Base-by-base conservation (phyloP, 164 flowering plant genomes). In the Stephania cephalantha region DNA sequence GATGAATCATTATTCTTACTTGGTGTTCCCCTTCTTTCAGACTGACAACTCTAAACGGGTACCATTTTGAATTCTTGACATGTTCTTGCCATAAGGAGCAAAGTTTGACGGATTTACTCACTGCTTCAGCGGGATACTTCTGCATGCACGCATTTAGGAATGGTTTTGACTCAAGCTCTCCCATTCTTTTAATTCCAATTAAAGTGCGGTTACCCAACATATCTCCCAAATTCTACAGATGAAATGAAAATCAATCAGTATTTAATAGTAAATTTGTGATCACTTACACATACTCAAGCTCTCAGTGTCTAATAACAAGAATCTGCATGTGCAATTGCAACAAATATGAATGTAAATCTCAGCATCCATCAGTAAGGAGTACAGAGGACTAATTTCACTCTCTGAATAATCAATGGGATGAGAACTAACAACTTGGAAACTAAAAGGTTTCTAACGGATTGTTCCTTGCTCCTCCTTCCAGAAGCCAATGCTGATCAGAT, bases 171-270 rank as follows among this genome's bases (percentile, higher is more conserved):
- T 89, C 89, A 29, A 93, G 89, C 69, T 89, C 97, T 73, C 98
- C 98, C 97, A 95, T 89, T 80, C 92, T 85, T 82, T 88, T 93
- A 25, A 93, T 80, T 72, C 92, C 90, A 81, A 94, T 89, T 46
- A 68, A 58, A 64, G 82, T 76, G 72, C 82, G 80, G 70, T 17
- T 46, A 61, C 71, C 17, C 71, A 87, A 71, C 77, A 83, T 61
- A 0, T 89, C 96, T 77, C 80, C 82, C 79, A 92, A 79, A 42
- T 84, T 88, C 98, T 94, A 64, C 46, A 75, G 73, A 71, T 46
- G 45, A 46, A 58, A 31, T 44, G 17, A 35, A 73, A 73, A 13
- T 73, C 13, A 63, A 20, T 42, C 64, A 58, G 7, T n/a, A 58
- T 61, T 61, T 58, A 35, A 45, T 63, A 42, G 22, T 29, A 45